Evolutionary conservation across 176 grass and related monocot species (phyloP), one percentile per base, ranked within the genome.

Genomic region (Metroxylon sagu): DNA sequence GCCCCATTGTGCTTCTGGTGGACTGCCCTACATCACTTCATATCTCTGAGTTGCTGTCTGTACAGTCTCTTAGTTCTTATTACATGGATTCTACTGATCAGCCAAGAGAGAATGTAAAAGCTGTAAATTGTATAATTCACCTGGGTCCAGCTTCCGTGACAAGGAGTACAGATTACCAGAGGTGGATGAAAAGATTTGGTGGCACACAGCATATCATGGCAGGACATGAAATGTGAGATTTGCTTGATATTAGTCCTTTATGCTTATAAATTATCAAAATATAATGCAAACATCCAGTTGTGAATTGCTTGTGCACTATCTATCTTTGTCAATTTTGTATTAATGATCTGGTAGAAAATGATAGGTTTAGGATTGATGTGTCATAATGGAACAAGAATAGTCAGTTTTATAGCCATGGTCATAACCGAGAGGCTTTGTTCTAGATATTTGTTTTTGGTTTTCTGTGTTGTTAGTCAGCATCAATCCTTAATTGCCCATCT

Each of bases 111-210:
- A 76, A 35, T 76, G 26, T 18, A 49, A 97, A 91, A 89, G 76
- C 68, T 71, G 87, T 97, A 65, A 91, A 85, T 91, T 97, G 92
- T 72, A 68, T 97, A 62, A 97, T 97, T 71, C 92, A 97, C 74
- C 76, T 97, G 74, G 92, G 92, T 28, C 92, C 92, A 49, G 53
- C 84, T 53, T 78, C 70, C 76, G 83, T 97, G 30, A 97, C 87
- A 63, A 80, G 79, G 66, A 52, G 66, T 54, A 50, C 60, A 18
- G 78, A 82, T 43, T 97, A 97, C 64, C 84, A 85, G 60, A 80
- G 80, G 19, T 97, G 92, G 92, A 91, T 97, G 84, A 80, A 61
- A 59, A 85, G 26, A 70, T 97, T 97, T 78, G 84, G 86, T 1
- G 4, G 35, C 26, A 59, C 87, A 77, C 77, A 97, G 17, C 92